Evolutionary conservation across 306 rosid genomes (phyloP).

Genomic region (Rosa persica): DNA sequence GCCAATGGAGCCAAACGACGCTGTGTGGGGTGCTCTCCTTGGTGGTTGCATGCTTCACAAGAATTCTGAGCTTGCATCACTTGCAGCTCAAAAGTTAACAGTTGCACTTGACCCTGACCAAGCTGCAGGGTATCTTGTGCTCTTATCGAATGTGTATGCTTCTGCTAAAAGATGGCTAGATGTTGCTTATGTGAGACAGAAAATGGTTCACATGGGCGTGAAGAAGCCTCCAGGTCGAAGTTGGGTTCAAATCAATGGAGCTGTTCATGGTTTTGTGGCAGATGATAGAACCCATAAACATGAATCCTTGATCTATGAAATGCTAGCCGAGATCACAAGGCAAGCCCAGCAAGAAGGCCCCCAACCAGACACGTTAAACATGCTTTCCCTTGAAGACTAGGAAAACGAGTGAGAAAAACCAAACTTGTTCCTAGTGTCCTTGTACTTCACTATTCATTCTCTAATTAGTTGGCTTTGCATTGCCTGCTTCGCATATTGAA

Average conservation of each 20-base stretch:
- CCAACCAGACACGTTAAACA: conserved; percentile 29
- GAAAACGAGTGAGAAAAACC: not conserved
- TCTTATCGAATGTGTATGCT: conserved; percentile 66
- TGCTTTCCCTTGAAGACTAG: conserved; percentile 7
- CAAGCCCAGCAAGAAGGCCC: conserved; percentile 39
- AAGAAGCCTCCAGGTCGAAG: conserved; percentile 73
- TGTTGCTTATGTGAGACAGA: conserved; percentile 52
- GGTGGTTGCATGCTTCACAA: conserved; percentile 72
- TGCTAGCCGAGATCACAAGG: conserved; percentile 41
- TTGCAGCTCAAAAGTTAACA: conserved; percentile 39
- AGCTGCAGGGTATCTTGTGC: conserved; percentile 68
- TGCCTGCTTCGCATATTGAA: not conserved
- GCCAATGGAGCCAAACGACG: conserved; percentile 74
- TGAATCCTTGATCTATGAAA: conserved; percentile 44
- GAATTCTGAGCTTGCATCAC: conserved; percentile 56
- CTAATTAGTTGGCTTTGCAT: not conserved
- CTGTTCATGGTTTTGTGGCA: conserved; percentile 52
- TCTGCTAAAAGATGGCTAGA: conserved; percentile 58
- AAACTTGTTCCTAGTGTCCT: not conserved
- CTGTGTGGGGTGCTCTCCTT: conserved; percentile 77
- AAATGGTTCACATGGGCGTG: conserved; percentile 61
- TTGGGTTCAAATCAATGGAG: conserved; percentile 62
- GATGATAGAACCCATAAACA: conserved; percentile 60
- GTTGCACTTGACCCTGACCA: conserved; percentile 42
- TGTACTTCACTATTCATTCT: not conserved